These are phyloP conservation scores for Didymella arachidicola DNA, from an alignment of 2,329 filamentous ascomycete species.

Conservation along the genomic window DNA sequence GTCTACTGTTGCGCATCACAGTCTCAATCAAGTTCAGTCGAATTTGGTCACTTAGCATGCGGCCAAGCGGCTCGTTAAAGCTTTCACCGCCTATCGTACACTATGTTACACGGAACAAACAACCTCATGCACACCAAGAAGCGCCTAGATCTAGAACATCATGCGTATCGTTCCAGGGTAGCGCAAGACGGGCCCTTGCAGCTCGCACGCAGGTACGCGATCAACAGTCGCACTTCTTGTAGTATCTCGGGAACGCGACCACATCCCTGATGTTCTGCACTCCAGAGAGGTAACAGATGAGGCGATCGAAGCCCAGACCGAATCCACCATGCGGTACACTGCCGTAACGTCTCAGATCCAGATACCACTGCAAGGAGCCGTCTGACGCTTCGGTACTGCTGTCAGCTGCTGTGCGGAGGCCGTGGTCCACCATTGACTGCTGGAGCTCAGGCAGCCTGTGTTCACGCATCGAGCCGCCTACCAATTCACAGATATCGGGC, in stretches of 20 bases:
- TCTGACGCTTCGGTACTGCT: conserved; percentile 29
- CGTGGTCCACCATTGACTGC: conserved; percentile 73
- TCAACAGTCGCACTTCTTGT: conserved; percentile 62
- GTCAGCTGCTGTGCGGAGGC: conserved; percentile 58
- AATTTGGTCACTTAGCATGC: not conserved
- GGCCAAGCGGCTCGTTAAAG: not conserved
- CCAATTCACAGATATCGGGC: conserved; percentile 84
- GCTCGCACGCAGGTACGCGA: conserved; percentile 4
- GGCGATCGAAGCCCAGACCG: conserved; percentile 86
- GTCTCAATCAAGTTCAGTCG: too few species aligned
- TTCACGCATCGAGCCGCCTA: conserved; percentile 89
- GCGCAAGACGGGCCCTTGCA: conserved; percentile 11
- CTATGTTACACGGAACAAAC: conserved; percentile 1
- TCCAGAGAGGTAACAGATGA: conserved; percentile 83
- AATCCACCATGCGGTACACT: conserved; percentile 91
- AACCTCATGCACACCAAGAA: not conserved
- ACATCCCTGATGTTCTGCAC: conserved; percentile 84
- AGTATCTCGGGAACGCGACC: conserved; percentile 82
- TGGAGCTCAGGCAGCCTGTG: conserved; percentile 73
- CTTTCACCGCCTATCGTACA: not conserved
- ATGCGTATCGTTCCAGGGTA: not conserved
- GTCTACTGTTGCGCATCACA: too few species aligned
- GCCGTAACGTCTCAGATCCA: conserved; percentile 88
- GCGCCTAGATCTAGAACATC: not conserved
- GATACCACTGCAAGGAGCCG: conserved; percentile 76